Percentiles rank a stretch among this genome's conserved stretches.
These are phyloP conservation scores for Lactarius deliciosus DNA, from an alignment of 768 basidiomycete genomes.

Conservation along the genomic window DNA sequence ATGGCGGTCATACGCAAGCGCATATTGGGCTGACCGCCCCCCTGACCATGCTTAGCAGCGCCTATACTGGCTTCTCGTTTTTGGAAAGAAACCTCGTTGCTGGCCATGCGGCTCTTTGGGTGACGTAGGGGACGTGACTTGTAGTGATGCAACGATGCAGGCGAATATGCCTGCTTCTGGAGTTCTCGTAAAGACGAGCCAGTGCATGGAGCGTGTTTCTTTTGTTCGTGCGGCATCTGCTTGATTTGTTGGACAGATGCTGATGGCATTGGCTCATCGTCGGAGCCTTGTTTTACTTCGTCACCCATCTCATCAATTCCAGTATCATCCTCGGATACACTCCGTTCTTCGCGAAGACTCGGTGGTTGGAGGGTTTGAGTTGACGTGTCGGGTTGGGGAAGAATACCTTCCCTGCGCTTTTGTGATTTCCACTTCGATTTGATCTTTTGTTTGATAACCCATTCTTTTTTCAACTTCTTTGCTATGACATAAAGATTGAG, in stretches of 20 bases:
- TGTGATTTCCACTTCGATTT: constrained; percentile 76
- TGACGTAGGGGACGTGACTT: constrained; percentile 47
- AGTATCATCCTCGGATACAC: constrained; percentile 25
- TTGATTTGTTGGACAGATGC: neutral
- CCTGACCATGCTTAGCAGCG: constrained; percentile 39
- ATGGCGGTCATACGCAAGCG: constrained; percentile 82
- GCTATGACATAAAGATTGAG: constrained; percentile 44
- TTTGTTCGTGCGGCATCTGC: neutral
- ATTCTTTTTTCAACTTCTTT: constrained; percentile 75
- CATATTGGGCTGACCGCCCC: constrained; percentile 69
- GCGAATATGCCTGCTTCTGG: constrained; percentile 60
- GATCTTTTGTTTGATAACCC: constrained; percentile 75
- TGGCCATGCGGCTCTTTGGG: constrained; percentile 31
- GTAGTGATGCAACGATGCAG: constrained; percentile 54
- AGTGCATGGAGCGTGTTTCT: constrained; percentile 14
- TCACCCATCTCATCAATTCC: constrained; percentile 29
- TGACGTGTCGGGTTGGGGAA: constrained; percentile 23
- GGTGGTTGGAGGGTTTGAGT: constrained; percentile 10
- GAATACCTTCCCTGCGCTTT: constrained; percentile 52
- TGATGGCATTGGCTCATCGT: neutral
- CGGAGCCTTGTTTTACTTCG: constrained; percentile 19
- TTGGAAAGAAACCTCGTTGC: constrained; percentile 29
- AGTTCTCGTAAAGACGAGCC: constrained; percentile 54
- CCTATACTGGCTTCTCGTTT: constrained; percentile 31
- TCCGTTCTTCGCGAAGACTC: constrained; percentile 15